Conservation (phyloP, 78 protist genomes). For the Chrysochromulina tobinii region DNA sequence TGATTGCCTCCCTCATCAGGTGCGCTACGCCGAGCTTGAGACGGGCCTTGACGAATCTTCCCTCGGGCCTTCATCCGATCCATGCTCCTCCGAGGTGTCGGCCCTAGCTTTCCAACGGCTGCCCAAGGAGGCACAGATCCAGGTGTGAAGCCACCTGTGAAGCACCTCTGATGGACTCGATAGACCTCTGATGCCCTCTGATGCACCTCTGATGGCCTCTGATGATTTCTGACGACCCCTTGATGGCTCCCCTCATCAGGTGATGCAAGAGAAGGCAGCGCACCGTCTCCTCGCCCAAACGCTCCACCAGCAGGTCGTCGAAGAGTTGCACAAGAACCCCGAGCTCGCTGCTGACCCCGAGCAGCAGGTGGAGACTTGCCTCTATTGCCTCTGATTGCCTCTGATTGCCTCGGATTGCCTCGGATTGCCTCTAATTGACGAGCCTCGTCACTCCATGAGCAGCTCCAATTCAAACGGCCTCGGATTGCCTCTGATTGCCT, state of each 20-base stretch:
- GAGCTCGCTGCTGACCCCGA: background rate
- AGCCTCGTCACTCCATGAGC: too few relatives aligned
- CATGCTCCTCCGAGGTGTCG: background rate
- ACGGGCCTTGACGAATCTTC: background rate
- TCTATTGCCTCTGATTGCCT: too few relatives aligned
- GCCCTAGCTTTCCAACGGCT: background rate
- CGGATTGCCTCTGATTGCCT: too few relatives aligned
- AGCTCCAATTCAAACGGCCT: background rate
- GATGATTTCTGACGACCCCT: too few relatives aligned
- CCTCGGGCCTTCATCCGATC: too few relatives aligned
- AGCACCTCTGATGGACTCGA: background rate
- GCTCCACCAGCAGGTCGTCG: background rate
- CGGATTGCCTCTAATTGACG: too few relatives aligned
- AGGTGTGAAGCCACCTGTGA: background rate
- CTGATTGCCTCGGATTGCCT: too few relatives aligned
- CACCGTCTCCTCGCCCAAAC: conserved; percentile 8
- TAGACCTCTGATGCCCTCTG: background rate
- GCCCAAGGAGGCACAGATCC: background rate
- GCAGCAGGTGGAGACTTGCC: background rate
- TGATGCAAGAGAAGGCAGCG: conserved; percentile 25
- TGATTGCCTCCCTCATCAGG: too few relatives aligned
- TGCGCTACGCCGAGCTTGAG: background rate
- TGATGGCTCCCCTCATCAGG: background rate
- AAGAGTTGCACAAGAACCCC: background rate
- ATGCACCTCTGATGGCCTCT: too few relatives aligned